Conservation (phyloP, 78 protist genomes). For the Tieghemostelium lacteum region DNA sequence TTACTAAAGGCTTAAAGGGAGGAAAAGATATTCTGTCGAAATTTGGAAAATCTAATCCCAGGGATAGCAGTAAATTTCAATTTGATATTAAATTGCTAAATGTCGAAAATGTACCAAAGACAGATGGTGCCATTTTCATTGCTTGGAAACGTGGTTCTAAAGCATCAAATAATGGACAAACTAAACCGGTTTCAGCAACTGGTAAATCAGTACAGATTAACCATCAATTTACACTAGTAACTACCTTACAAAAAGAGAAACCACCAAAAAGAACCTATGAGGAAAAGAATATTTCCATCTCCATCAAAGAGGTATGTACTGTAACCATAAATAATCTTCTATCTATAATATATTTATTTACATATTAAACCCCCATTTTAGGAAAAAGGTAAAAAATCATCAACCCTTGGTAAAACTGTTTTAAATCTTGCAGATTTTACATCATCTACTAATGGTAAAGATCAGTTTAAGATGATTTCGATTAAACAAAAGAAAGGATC, state of each 20-base stretch:
- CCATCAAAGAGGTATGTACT: conserved; percentile 35
- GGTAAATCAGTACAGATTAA: conserved; percentile 16
- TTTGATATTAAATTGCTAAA: conserved; percentile 35
- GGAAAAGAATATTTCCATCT: conserved; percentile 24
- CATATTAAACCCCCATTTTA: neutral
- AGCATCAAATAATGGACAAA: conserved; percentile 57
- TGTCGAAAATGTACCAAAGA: conserved; percentile 18
- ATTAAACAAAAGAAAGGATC: conserved; percentile 65
- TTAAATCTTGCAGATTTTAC: conserved; percentile 63
- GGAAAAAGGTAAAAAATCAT: conserved; percentile 49
- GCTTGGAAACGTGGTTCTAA: conserved; percentile 69
- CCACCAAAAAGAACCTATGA: conserved; percentile 65
- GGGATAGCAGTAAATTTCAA: conserved; percentile 49
- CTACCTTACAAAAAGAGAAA: conserved; percentile 33
- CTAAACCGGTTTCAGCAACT: neutral
- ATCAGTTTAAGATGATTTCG: conserved; percentile 29
- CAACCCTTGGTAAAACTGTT: conserved; percentile 51
- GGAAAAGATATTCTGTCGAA: neutral
- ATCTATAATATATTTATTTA: neutral
- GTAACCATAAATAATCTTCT: neutral
- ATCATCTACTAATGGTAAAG: conserved; percentile 4
- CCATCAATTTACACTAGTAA: conserved; percentile 1
- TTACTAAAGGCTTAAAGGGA: neutral
- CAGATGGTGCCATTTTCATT: conserved; percentile 9
- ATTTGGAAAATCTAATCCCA: neutral